phyloP scores from a whole-genome alignment of 768 basidiomycete genomes.

The Trametes cingulata region DNA sequence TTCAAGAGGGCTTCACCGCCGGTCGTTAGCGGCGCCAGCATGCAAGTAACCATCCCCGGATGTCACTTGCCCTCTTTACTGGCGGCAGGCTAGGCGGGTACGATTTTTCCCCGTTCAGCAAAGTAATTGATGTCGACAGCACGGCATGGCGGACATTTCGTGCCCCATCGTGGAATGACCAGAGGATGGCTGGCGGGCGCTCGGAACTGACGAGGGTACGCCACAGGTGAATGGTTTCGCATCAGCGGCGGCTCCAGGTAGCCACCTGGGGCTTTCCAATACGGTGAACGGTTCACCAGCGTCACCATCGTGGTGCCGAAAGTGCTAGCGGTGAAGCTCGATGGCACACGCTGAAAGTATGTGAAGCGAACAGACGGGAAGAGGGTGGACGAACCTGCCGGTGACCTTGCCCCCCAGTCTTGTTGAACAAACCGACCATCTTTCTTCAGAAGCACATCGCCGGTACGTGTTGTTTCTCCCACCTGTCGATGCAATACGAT shows the following conservation, averaged over 20 bases:
- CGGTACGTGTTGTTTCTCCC: conserved; percentile 35
- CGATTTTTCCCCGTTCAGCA: conserved; percentile 64
- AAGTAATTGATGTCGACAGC: conserved; percentile 42
- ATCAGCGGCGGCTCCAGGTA: conserved; percentile 46
- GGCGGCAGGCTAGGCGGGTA: conserved; percentile 47
- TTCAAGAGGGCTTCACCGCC: conserved; percentile 55
- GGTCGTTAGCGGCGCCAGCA: conserved; percentile 65
- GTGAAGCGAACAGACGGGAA: conserved; percentile 8
- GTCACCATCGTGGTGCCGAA: conserved; percentile 45
- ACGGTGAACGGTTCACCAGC: conserved; percentile 59
- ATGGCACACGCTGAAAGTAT: conserved; percentile 60
- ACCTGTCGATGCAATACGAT: neutral
- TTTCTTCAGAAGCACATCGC: conserved; percentile 65
- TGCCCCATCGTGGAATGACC: conserved; percentile 55
- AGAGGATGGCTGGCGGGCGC: conserved; percentile 50
- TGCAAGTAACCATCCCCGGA: conserved; percentile 40
- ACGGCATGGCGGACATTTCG: conserved; percentile 49
- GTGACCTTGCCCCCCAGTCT: conserved; percentile 37
- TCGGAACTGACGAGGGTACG: conserved; percentile 49
- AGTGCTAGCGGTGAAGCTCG: conserved; percentile 44
- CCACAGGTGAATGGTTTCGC: conserved; percentile 49
- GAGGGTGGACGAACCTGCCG: neutral
- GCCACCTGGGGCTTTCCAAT: conserved; percentile 45
- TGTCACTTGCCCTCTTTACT: neutral
- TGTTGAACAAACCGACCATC: conserved; percentile 59